Conservation (phyloP, 75 land plant genomes). For the Larix kaempferi region DNA sequence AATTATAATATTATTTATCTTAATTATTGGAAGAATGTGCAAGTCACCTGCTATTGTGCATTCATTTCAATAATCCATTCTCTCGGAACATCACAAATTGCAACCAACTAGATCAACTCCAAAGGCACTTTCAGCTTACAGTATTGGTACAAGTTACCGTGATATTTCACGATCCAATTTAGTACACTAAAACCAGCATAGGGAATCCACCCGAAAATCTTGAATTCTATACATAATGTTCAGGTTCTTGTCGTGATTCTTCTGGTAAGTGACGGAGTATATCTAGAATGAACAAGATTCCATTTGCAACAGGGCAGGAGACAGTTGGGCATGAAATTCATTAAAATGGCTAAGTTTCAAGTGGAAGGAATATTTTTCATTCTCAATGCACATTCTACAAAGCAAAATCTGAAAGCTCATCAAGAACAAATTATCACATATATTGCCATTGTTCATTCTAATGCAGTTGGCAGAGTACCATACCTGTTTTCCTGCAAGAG, state of each 20-base stretch:
- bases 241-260: neutral
- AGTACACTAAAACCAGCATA: neutral
- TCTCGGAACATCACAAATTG: too few species aligned
- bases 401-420: neutral
- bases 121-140: too few species aligned
- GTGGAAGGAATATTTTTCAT: slow-evolving; percentile 1
- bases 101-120: too few species aligned
- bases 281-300: neutral
- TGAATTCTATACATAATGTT: neutral
- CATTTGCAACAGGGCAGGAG: neutral
- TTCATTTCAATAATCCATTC: too few species aligned
- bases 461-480: neutral
- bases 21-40: too few species aligned
- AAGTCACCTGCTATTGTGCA: too few species aligned
- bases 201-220: neutral
- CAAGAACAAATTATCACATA: neutral
- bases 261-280: neutral
- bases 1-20: too few species aligned
- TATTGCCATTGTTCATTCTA: neutral
- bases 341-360: neutral
- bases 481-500: slow-evolving; percentile 92
- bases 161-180: too few species aligned
- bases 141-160: too few species aligned
- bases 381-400: neutral
- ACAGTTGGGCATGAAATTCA: neutral